Conservation (phyloP, 495 filamentous ascomycete species). For the Aspergillus sclerotiicarbonarius region DNA sequence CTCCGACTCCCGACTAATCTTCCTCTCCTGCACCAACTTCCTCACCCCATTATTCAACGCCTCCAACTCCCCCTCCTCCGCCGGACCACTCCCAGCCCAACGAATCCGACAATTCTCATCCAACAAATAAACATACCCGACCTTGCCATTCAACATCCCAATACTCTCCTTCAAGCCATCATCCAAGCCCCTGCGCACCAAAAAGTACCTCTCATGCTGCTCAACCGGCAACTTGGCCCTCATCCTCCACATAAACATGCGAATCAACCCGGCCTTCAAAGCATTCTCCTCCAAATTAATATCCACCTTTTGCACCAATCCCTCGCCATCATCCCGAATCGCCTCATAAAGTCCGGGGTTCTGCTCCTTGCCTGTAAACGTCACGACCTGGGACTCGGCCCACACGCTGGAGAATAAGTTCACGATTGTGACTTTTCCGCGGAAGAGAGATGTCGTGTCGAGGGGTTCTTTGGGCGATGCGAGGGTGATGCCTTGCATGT, state of each 20-base stretch:
- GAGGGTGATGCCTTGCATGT: slow-evolving; percentile 77
- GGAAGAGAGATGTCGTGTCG: slow-evolving; percentile 71
- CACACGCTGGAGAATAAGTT: slow-evolving; percentile 76
- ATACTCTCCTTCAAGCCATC: slow-evolving; percentile 73
- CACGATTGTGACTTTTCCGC: slow-evolving; percentile 72
- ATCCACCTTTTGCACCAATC: slow-evolving; percentile 66
- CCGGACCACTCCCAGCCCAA: slow-evolving; percentile 88
- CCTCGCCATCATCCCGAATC: slow-evolving; percentile 34
- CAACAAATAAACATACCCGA: slow-evolving; percentile 92
- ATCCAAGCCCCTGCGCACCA: slow-evolving; percentile 74
- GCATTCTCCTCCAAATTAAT: slow-evolving; percentile 83
- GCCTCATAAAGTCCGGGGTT: slow-evolving; percentile 64
- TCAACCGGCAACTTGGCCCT: slow-evolving; percentile 52
- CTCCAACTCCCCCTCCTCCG: slow-evolving; percentile 66
- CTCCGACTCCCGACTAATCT: slow-evolving; percentile 26
- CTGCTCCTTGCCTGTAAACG: slow-evolving; percentile 59
- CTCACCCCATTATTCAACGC: slow-evolving; percentile 65
- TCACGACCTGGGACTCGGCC: slow-evolving; percentile 77
- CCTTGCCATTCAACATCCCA: slow-evolving; percentile 80
- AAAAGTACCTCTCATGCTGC: slow-evolving; percentile 74
- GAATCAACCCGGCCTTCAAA: slow-evolving; percentile 72
- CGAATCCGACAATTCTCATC: slow-evolving; percentile 85
- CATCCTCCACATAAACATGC: slow-evolving; percentile 63
- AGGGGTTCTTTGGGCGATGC: slow-evolving; percentile 42
- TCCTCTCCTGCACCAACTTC: slow-evolving; percentile 64